Evolutionary conservation across 1,139 yeast genomes (phyloP).

Genomic region (Meyerozyma elateridarum): DNA sequence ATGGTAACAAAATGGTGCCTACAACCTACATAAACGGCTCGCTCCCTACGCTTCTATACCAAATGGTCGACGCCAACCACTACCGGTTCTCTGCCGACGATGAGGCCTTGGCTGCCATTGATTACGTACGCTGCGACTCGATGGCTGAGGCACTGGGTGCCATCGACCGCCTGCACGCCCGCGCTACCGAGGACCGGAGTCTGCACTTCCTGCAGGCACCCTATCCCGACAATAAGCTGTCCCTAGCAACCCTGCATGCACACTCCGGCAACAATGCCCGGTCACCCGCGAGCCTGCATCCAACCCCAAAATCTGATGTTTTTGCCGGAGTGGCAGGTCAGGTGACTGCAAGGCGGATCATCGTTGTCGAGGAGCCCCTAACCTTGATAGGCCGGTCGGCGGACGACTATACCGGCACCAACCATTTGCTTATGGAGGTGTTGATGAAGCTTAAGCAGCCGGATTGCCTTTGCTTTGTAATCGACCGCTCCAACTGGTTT

Average conservation of each 20-base stretch:
- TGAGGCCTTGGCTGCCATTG: neutral
- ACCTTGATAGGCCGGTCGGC: slow-evolving; percentile 1
- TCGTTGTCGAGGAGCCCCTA: slow-evolving; percentile 3
- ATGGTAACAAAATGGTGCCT: too few species aligned
- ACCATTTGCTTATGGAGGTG: neutral
- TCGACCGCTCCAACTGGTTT: neutral
- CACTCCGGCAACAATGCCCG: neutral
- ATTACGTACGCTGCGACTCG: slow-evolving; percentile 1
- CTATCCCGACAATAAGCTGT: too few species aligned
- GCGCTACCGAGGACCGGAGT: too few species aligned
- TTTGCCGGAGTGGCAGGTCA: too few species aligned
- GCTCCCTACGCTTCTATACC: neutral
- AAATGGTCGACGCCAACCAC: neutral
- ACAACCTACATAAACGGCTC: neutral
- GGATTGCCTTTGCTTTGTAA: neutral
- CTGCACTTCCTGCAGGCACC: too few species aligned
- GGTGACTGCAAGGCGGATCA: slow-evolving; percentile 1
- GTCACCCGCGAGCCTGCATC: neutral
- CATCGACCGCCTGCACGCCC: too few species aligned
- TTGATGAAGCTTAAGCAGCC: neutral
- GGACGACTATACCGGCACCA: neutral
- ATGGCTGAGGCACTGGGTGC: too few species aligned
- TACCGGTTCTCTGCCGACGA: neutral
- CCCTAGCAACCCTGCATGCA: too few species aligned
- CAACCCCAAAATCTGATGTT: too few species aligned